These are phyloP conservation scores for Polyporus arcularius DNA, from an alignment of 768 basidiomycete species.

Conservation along the genomic window DNA sequence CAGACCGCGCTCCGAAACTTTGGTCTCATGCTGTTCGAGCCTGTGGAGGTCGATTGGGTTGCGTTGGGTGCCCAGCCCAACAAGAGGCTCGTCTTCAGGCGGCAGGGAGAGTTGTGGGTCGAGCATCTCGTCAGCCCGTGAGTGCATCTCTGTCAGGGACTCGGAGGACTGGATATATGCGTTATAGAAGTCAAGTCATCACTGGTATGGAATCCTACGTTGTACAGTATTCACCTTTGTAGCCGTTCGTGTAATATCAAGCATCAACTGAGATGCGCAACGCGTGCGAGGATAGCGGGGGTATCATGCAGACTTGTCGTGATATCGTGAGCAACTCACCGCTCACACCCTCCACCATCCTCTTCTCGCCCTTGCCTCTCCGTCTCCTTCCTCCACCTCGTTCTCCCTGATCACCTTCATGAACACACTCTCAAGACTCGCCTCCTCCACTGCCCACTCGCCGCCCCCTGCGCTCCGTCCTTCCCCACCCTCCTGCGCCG, in stretches of 20 bases:
- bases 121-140: slow-evolving; percentile 69
- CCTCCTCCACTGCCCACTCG: slow-evolving; percentile 58
- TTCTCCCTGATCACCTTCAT: slow-evolving; percentile 68
- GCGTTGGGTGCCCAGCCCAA: slow-evolving; percentile 62
- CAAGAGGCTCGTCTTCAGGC: slow-evolving; percentile 55
- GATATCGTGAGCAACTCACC: not conserved
- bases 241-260: not conserved
- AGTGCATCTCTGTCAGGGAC: not conserved
- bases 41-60: slow-evolving; percentile 65
- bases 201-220: not conserved
- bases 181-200: not conserved
- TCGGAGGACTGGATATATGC: not conserved
- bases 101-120: slow-evolving; percentile 48
- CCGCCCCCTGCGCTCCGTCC: not conserved
- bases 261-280: too few species aligned
- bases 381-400: slow-evolving; percentile 54
- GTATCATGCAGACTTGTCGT: too few species aligned
- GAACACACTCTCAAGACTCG: slow-evolving; percentile 74
- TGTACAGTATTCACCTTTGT: not conserved
- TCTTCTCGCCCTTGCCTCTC: slow-evolving; percentile 3
- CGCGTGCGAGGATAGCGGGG: too few species aligned
- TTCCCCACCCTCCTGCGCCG: not conserved
- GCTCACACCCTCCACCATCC: slow-evolving; percentile 18
- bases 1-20: slow-evolving; percentile 65
- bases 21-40: slow-evolving; percentile 71